phyloP scores from a whole-genome alignment of 2,329 filamentous ascomycete genomes.

The Ascochyta fabae region DNA sequence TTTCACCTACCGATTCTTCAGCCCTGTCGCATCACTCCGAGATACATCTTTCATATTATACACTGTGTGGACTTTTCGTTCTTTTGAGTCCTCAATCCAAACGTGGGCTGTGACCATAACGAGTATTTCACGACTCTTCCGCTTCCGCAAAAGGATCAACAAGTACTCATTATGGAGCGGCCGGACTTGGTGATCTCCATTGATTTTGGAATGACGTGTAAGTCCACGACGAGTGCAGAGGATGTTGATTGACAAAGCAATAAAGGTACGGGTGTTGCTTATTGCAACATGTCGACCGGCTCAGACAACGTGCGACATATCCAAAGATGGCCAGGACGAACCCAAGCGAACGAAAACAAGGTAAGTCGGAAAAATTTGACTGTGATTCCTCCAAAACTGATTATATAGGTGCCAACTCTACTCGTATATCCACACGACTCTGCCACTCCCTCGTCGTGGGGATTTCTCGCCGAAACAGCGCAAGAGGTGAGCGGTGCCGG shows the following conservation, averaged over 20 bases:
- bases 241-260: background rate
- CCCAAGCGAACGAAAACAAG: constrained; percentile 61
- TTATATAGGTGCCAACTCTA: constrained; percentile 54
- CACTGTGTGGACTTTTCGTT: too few relatives aligned
- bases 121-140: too few relatives aligned
- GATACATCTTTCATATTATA: too few relatives aligned
- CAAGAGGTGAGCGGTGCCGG: constrained; percentile 44
- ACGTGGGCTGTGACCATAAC: too few relatives aligned
- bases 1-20: too few relatives aligned
- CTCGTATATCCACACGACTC: constrained; percentile 52
- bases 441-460: constrained; percentile 57
- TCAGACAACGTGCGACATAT: constrained; percentile 42
- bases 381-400: too few relatives aligned
- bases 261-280: constrained; percentile 49
- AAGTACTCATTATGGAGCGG: background rate
- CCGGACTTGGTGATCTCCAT: constrained; percentile 45
- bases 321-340: constrained; percentile 62
- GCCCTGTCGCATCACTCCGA: too few relatives aligned
- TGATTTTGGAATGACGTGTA: constrained; percentile 50
- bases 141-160: too few relatives aligned
- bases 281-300: constrained; percentile 46
- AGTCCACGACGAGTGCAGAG: background rate
- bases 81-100: too few relatives aligned
- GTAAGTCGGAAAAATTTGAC: too few relatives aligned
- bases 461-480: constrained; percentile 56